A percentile compares a stretch with the other conserved stretches of the same genome.
phyloP scores from a whole-genome alignment of 2,329 filamentous ascomycete genomes.

The Hypoxylon rubiginosum region DNA sequence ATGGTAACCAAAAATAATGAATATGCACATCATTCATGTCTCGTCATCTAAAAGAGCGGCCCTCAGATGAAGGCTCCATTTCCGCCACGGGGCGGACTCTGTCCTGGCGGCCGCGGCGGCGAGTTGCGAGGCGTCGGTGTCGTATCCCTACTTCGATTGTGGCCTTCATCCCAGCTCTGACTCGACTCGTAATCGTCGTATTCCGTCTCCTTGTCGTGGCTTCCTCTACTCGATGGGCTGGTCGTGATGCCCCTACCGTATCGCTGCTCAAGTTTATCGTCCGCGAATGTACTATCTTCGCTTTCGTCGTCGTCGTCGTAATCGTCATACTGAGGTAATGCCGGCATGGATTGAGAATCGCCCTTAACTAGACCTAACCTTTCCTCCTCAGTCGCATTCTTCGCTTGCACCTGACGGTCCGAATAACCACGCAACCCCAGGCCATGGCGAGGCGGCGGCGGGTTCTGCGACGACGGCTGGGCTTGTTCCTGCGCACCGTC shows the following conservation, averaged over 20 bases:
- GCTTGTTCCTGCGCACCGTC: constrained; percentile 51
- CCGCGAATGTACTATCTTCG: constrained; percentile 45
- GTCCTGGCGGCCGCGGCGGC: constrained; percentile 42
- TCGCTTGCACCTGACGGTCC: constrained; percentile 55
- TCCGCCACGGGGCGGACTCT: constrained; percentile 36
- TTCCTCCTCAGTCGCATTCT: constrained; percentile 83
- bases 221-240: constrained; percentile 52
- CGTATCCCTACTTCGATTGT: constrained; percentile 39
- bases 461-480: constrained; percentile 46
- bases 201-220: constrained; percentile 48
- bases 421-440: constrained; percentile 58
- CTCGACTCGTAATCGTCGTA: constrained; percentile 47
- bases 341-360: constrained; percentile 62
- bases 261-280: constrained; percentile 50
- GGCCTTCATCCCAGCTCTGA: constrained; percentile 47
- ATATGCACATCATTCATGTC: constrained; percentile 45
- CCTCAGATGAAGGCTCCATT: constrained; percentile 34
- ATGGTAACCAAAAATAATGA: constrained; percentile 42
- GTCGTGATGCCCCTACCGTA: constrained; percentile 61
- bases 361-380: constrained; percentile 84
- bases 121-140: constrained; percentile 36
- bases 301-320: constrained; percentile 52
- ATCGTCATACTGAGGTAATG: constrained; percentile 55
- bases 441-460: constrained; percentile 53
- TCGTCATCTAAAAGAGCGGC: constrained; percentile 40